Percentiles rank a stretch among this genome's conserved stretches.
Evolutionary conservation across 2,329 filamentous ascomycete species (phyloP).

Genomic region (Celoporthe dispersa): DNA sequence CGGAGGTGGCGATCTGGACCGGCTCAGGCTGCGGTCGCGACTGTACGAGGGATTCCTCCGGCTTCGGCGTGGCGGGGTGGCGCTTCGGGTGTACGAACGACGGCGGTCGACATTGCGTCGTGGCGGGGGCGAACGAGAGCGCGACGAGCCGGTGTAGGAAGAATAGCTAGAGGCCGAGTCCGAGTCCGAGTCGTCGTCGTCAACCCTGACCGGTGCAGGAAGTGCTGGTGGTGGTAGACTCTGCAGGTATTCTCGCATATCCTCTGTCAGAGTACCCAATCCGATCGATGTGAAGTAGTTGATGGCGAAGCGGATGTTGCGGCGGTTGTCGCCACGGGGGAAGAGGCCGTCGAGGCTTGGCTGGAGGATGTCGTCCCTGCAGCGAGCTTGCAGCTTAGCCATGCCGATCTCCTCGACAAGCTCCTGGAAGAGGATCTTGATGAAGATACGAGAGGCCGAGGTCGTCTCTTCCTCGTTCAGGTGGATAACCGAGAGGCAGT

Average conservation of each 20-base stretch:
- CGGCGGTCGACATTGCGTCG: conserved; percentile 43
- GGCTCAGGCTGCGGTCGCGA: conserved; percentile 39
- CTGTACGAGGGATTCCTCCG: conserved; percentile 28
- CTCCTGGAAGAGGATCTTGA: conserved; percentile 97
- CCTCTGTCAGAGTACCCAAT: conserved; percentile 92
- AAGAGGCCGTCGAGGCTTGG: conserved; percentile 85
- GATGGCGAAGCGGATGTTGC: conserved; percentile 94
- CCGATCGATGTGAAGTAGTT: conserved; percentile 99
- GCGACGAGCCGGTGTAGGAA: conserved; percentile 68
- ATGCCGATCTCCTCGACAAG: conserved; percentile 86
- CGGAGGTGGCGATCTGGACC: conserved; percentile 37
- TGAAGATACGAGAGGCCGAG: conserved; percentile 93
- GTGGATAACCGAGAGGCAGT: conserved; percentile 81
- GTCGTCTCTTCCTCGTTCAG: conserved; percentile 97
- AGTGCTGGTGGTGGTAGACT: conserved; percentile 85
- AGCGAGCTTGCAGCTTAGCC: conserved; percentile 73
- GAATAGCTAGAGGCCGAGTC: conserved; percentile 81
- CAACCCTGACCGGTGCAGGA: conserved; percentile 64
- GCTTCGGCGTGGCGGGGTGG: conserved; percentile 36
- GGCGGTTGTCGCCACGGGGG: conserved; percentile 77
- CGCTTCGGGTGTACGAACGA: conserved; percentile 40
- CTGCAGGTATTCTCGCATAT: conserved; percentile 88
- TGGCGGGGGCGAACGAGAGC: conserved; percentile 50
- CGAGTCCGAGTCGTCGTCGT: conserved; percentile 61
- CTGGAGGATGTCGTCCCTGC: conserved; percentile 78